Conservation (phyloP, 176 grass and related monocot species). For the Ensete ventricosum region DNA sequence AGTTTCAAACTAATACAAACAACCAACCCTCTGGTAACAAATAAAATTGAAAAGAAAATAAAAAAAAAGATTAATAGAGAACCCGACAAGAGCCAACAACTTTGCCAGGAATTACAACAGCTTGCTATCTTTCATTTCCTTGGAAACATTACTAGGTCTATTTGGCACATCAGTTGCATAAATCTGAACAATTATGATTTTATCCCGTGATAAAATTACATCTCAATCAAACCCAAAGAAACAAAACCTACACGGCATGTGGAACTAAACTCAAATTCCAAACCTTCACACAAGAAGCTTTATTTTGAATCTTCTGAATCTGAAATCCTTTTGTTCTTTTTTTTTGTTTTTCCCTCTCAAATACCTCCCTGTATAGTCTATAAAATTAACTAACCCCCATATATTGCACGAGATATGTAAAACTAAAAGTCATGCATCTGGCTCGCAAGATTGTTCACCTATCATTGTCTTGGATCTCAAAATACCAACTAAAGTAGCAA, state of each 20-base stretch:
- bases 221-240: neutral
- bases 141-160: neutral
- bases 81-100: neutral
- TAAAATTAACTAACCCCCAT: constrained; percentile 6
- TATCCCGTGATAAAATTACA: constrained; percentile 10
- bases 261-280: constrained; percentile 5
- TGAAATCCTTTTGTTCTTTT: neutral
- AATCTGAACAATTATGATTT: constrained; percentile 5
- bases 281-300: constrained; percentile 13
- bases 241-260: constrained; percentile 1
- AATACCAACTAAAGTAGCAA: constrained; percentile 2
- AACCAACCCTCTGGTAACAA: neutral
- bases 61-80: neutral
- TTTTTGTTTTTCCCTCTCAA: neutral
- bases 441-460: constrained; percentile 5
- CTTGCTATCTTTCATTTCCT: neutral
- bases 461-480: neutral
- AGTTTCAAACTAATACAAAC: constrained; percentile 2
- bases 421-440: neutral
- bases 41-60: neutral
- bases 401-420: constrained; percentile 7
- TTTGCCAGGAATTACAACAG: constrained; percentile 3
- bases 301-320: constrained; percentile 16
- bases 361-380: constrained; percentile 3
- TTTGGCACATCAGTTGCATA: constrained; percentile 6